Evolutionary conservation across 2,329 filamentous ascomycete species (phyloP), one percentile per base, ranked within the genome.

Genomic region (Ceratocystis lukuohia): DNA sequence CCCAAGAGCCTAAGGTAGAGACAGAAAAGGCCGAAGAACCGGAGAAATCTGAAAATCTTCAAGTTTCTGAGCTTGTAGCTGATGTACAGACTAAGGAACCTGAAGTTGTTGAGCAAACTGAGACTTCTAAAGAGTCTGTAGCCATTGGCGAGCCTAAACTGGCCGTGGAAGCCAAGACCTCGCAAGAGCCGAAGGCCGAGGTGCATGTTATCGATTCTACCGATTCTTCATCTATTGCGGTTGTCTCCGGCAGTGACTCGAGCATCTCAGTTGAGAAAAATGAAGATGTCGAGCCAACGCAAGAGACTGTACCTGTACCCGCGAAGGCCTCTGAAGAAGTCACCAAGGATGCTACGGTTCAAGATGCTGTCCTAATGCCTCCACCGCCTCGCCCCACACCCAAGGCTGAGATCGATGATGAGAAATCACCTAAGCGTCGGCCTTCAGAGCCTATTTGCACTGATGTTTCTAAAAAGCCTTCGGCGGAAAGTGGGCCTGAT

Each of bases 401-500:
- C 3, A 61, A 71, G 70, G 25, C 68, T 69, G 62, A 70, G 69
- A 25, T 62, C 12, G 65, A 59, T 59, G 61, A 48, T 12, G 44
- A 37, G 5, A 48, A 45, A 7, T 64, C 59, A 25, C 33, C 59
- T 8, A 64, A 65, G 22, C 66, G 65, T 20, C 61, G 65, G 8
- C 65, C 65, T 25, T 30, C 61, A 25, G 65, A 66, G 10, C 61
- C 37, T n/a, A 66, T 66, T n/a, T 41, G 50, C 4, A 48, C 48
- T 12, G 82, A 82, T 72, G 76, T 84, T 50, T 81, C 76, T 30
- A 86, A 88, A 41, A 45, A 65, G 44, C 22, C 62, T 10, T 25
- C 25, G 17, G 50, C 20, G 6, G 61, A 64, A 22, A 53, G 53
- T 28, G 91, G 91, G 33, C 91, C 88, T 1, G 78, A 96, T 20